Conservation (phyloP, 2,329 filamentous ascomycete genomes). For the Apiospora hydei region DNA sequence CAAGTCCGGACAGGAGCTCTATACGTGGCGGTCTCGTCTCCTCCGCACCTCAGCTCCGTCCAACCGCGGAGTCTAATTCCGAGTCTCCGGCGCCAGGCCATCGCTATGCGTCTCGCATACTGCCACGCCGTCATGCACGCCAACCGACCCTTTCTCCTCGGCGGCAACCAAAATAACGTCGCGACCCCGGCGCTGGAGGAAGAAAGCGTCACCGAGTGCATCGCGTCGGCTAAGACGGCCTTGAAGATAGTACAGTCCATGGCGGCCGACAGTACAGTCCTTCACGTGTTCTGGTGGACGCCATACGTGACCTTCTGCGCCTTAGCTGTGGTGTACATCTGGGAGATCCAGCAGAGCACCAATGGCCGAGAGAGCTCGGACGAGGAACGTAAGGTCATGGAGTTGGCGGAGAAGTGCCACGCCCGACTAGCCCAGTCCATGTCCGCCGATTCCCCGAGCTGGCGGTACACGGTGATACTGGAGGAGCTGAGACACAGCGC, state of each 20-base stretch:
- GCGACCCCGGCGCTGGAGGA: conserved; percentile 33
- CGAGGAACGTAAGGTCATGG: conserved; percentile 40
- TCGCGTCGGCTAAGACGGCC: conserved; percentile 54
- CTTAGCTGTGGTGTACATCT: conserved; percentile 56
- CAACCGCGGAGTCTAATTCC: conserved; percentile 54
- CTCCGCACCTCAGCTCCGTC: conserved; percentile 52
- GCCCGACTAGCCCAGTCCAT: conserved; percentile 49
- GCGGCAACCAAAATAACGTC: not conserved
- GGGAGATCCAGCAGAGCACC: conserved; percentile 49
- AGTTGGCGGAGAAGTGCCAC: conserved; percentile 55
- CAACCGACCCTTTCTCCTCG: conserved; percentile 60
- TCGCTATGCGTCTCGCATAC: conserved; percentile 60
- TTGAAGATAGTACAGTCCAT: conserved; percentile 52
- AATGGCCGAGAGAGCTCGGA: not conserved
- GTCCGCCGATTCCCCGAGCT: conserved; percentile 50
- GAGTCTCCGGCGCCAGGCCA: conserved; percentile 56
- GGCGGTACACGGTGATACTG: conserved; percentile 59
- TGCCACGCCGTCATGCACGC: conserved; percentile 63
- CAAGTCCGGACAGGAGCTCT: conserved; percentile 40
- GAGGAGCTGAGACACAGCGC: conserved; percentile 57
- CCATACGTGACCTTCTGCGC: conserved; percentile 48
- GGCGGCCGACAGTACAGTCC: conserved; percentile 45
- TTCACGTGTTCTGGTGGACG: conserved; percentile 48
- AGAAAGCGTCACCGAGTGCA: conserved; percentile 51
- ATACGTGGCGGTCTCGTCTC: conserved; percentile 49